Conservation (phyloP, 805 yeast genomes). For the Candida krabiensis region DNA sequence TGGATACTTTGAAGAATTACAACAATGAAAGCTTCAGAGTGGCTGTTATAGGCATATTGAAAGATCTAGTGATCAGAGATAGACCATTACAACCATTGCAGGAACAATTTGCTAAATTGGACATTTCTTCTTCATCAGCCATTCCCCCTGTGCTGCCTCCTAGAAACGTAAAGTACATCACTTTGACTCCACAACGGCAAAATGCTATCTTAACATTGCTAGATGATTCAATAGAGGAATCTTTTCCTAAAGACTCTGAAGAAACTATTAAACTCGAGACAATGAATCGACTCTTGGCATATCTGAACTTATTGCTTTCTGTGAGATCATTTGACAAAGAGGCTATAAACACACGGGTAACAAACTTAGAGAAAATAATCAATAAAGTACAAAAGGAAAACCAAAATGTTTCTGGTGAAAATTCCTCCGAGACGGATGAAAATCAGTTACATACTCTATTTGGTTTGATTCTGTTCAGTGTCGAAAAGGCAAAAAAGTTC, state of each 20-base stretch:
- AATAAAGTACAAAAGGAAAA: not conserved
- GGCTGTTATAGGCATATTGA: conserved; percentile 64
- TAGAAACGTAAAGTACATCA: conserved; percentile 39
- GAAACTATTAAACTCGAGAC: conserved; percentile 21
- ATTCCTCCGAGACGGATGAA: not conserved
- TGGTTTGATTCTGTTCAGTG: conserved; percentile 20
- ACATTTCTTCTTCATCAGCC: conserved; percentile 1
- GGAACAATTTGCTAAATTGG: conserved; percentile 8
- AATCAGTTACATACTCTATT: conserved; percentile 4
- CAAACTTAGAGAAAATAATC: conserved; percentile 1
- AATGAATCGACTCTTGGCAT: conserved; percentile 50
- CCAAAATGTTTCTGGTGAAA: not conserved
- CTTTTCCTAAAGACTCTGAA: conserved; percentile 26
- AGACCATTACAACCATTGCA: conserved; percentile 13
- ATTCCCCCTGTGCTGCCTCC: conserved; percentile 42
- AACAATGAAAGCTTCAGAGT: conserved; percentile 60
- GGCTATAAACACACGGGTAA: conserved; percentile 4
- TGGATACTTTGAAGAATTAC: conserved; percentile 63
- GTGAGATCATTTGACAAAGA: conserved; percentile 13
- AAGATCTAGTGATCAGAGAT: conserved; percentile 54
- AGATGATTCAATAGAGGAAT: conserved; percentile 36
- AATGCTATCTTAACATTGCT: conserved; percentile 45
- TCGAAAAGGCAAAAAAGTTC: conserved; percentile 20
- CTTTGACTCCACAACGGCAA: conserved; percentile 42
- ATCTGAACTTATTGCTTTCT: conserved; percentile 49